Conservation (phyloP, 2,329 filamentous ascomycete genomes). For the Fusarium succisae region DNA sequence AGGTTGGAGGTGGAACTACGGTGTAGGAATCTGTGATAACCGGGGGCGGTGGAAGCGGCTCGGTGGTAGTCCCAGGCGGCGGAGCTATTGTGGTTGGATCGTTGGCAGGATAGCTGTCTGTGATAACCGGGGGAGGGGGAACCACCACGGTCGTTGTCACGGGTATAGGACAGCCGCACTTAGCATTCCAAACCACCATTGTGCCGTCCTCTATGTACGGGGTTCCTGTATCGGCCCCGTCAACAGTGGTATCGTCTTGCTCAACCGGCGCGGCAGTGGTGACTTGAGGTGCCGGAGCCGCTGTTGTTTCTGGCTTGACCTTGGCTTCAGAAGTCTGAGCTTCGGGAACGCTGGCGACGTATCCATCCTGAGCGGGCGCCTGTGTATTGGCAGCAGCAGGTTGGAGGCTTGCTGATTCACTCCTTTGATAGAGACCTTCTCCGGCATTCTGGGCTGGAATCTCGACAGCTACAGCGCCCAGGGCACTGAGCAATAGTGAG, state of each 20-base stretch:
- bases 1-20: not conserved
- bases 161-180: constrained; percentile 14
- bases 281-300: constrained; percentile 1
- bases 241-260: not conserved
- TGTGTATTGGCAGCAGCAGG: not conserved
- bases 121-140: not conserved
- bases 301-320: not conserved
- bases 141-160: not conserved
- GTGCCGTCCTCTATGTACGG: not conserved
- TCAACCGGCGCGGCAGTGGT: not conserved
- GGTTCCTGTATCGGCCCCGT: not conserved
- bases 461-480: constrained; percentile 32
- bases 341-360: not conserved
- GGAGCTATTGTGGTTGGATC: not conserved
- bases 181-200: constrained; percentile 8
- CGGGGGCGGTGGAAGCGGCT: not conserved
- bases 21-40: not conserved
- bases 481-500: constrained; percentile 27
- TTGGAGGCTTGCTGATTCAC: constrained; percentile 5
- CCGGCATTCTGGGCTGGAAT: constrained; percentile 17
- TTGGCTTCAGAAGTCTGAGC: not conserved
- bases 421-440: constrained; percentile 11
- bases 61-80: not conserved
- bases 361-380: constrained; percentile 5
- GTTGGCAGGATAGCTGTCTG: not conserved